Conservation (phyloP, 257 asterid genomes). For the Ehretia macrophylla region DNA sequence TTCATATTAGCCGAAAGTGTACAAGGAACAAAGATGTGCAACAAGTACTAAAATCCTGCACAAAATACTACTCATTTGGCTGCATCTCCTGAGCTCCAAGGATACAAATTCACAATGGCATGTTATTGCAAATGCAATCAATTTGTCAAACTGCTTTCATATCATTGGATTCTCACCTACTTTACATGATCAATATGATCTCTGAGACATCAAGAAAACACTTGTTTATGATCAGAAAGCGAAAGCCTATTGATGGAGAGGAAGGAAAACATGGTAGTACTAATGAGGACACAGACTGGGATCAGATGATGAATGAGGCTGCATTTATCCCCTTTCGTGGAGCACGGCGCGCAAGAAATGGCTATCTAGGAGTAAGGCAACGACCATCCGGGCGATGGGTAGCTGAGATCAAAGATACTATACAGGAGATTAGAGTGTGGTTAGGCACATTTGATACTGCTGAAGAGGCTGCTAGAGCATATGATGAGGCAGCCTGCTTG, state of each 20-base stretch:
- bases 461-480: slow-evolving; percentile 24
- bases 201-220: background rate
- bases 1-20: background rate
- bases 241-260: slow-evolving; percentile 4
- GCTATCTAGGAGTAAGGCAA: slow-evolving; percentile 16
- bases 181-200: background rate
- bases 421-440: slow-evolving; percentile 21
- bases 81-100: background rate
- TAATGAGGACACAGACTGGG: slow-evolving; percentile 1
- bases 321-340: slow-evolving; percentile 2
- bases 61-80: slow-evolving; percentile 3
- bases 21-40: slow-evolving; percentile 7
- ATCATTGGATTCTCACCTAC: background rate
- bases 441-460: slow-evolving; percentile 21
- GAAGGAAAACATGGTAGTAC: background rate
- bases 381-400: slow-evolving; percentile 23
- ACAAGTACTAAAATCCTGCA: slow-evolving; percentile 2
- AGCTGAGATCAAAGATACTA: slow-evolving; percentile 21
- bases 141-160: too few species aligned
- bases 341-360: slow-evolving; percentile 2
- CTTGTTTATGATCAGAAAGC: background rate
- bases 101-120: background rate
- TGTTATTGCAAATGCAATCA: background rate
- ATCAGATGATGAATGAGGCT: slow-evolving; percentile 7
- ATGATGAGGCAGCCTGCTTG: slow-evolving; percentile 23